Evolutionary conservation across 441 rosid species (phyloP).

Genomic region (Isatis lusitanica): DNA sequence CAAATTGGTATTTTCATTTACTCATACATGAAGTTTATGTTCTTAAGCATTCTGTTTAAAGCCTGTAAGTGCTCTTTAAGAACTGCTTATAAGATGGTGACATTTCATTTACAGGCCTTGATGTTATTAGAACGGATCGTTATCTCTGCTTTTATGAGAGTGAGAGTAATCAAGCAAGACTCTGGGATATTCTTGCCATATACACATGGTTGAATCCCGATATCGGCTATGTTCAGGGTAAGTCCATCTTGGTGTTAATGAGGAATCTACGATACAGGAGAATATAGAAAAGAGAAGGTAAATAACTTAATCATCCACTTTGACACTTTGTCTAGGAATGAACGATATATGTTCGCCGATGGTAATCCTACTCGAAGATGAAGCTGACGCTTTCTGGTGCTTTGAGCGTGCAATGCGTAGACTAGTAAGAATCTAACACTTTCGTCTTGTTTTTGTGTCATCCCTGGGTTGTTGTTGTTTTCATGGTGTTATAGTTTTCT

Average conservation of each 20-base stretch:
- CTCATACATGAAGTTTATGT: not conserved
- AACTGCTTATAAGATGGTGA: conserved; percentile 1
- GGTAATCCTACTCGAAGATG: conserved; percentile 79
- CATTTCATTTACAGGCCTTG: conserved; percentile 62
- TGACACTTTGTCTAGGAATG: conserved; percentile 62
- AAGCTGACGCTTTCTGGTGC: conserved; percentile 98
- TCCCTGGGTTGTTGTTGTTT: not conserved
- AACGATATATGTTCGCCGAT: conserved; percentile 94
- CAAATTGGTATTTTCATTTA: conserved; percentile 63
- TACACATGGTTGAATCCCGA: conserved; percentile 88
- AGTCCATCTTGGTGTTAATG: conserved; percentile 12
- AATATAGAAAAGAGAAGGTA: not conserved
- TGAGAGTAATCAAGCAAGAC: conserved; percentile 69
- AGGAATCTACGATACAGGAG: not conserved
- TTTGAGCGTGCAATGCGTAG: conserved; percentile 91
- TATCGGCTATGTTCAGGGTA: conserved; percentile 90
- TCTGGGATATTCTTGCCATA: conserved; percentile 82
- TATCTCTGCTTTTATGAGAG: conserved; percentile 74
- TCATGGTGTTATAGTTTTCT: conserved; percentile 23
- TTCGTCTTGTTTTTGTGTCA: not conserved
- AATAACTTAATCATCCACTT: not conserved
- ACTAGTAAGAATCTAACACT: conserved; percentile 52
- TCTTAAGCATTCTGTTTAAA: not conserved
- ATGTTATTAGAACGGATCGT: conserved; percentile 88
- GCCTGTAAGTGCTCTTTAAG: not conserved